phyloP scores from a whole-genome alignment of 352 stramenopile species.

The Elongisporangium undulatum region DNA sequence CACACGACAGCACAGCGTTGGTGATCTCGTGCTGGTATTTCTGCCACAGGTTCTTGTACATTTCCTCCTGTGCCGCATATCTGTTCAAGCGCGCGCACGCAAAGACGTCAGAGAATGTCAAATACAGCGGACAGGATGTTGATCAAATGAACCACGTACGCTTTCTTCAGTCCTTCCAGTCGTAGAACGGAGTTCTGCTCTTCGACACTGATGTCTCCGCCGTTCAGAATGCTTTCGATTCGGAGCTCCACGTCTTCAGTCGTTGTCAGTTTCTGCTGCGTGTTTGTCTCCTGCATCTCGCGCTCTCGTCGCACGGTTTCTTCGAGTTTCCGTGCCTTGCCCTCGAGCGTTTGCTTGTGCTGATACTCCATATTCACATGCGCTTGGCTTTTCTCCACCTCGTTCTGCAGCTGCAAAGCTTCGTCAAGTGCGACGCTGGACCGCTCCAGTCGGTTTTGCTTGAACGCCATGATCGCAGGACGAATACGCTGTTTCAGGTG shows the following conservation, averaged over 20 bases:
- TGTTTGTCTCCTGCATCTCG: constrained; percentile 31
- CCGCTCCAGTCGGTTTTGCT: constrained; percentile 57
- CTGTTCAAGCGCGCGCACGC: constrained; percentile 11
- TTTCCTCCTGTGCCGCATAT: constrained; percentile 38
- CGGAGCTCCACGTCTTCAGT: constrained; percentile 70
- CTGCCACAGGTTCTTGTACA: constrained; percentile 43
- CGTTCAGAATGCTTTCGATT: constrained; percentile 65
- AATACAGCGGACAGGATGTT: neutral
- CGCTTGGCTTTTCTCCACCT: constrained; percentile 53
- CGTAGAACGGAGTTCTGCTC: constrained; percentile 32
- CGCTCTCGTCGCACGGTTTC: constrained; percentile 52
- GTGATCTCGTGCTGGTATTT: constrained; percentile 61
- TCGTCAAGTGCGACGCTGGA: constrained; percentile 54
- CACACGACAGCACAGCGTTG: constrained; percentile 59
- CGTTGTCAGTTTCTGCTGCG: constrained; percentile 38
- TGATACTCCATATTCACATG: constrained; percentile 47
- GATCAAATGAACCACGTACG: constrained; percentile 26
- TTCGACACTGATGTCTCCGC: constrained; percentile 41
- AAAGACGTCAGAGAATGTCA: neutral
- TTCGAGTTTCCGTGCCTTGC: constrained; percentile 46
- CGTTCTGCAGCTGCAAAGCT: constrained; percentile 40
- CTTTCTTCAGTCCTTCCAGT: constrained; percentile 43
- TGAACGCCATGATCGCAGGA: constrained; percentile 44
- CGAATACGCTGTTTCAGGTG: constrained; percentile 66
- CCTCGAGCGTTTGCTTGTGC: constrained; percentile 40